phyloP scores from a whole-genome alignment of 257 asterid species.

The Salvia rosmarinus region DNA sequence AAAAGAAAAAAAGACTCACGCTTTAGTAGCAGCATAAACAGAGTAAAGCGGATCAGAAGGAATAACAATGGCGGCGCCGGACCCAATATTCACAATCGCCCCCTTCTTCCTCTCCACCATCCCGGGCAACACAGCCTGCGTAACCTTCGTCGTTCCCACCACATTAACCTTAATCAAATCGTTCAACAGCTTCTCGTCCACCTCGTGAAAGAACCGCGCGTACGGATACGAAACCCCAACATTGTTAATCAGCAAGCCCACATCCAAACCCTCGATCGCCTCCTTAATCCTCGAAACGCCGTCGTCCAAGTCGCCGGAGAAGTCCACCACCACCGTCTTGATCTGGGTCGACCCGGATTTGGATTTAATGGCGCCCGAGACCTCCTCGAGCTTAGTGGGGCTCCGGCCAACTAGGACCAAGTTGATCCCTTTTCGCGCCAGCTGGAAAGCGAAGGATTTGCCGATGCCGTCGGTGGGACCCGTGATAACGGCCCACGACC shows the following conservation, averaged over 20 bases:
- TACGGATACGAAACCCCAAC: slow-evolving; percentile 91
- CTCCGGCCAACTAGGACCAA: slow-evolving; percentile 79
- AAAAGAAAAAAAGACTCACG: slow-evolving; percentile 56
- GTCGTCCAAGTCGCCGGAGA: slow-evolving; percentile 76
- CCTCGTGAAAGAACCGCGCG: slow-evolving; percentile 89
- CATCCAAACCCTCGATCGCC: slow-evolving; percentile 69
- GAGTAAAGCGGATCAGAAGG: slow-evolving; percentile 96
- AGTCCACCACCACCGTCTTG: slow-evolving; percentile 82
- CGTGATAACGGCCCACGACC: slow-evolving; percentile 93
- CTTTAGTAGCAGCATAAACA: slow-evolving; percentile 97
- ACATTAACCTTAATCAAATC: slow-evolving; percentile 86
- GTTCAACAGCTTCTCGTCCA: slow-evolving; percentile 74
- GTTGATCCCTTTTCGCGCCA: slow-evolving; percentile 76
- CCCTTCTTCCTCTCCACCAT: slow-evolving; percentile 89
- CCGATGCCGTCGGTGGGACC: slow-evolving; percentile 99
- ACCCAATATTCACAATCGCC: slow-evolving; percentile 92
- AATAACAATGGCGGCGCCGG: slow-evolving; percentile 85
- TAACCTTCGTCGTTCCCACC: slow-evolving; percentile 87
- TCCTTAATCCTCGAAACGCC: slow-evolving; percentile 75
- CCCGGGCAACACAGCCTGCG: slow-evolving; percentile 82
- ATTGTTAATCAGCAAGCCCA: slow-evolving; percentile 85
- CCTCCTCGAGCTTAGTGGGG: slow-evolving; percentile 76
- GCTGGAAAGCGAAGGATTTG: slow-evolving; percentile 82
- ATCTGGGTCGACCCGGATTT: slow-evolving; percentile 70
- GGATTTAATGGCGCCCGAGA: slow-evolving; percentile 54